A percentile compares a stretch with the other conserved stretches of the same genome.
phyloP scores from a whole-genome alignment of 352 stramenopile species.

The Phytopythium montanum region DNA sequence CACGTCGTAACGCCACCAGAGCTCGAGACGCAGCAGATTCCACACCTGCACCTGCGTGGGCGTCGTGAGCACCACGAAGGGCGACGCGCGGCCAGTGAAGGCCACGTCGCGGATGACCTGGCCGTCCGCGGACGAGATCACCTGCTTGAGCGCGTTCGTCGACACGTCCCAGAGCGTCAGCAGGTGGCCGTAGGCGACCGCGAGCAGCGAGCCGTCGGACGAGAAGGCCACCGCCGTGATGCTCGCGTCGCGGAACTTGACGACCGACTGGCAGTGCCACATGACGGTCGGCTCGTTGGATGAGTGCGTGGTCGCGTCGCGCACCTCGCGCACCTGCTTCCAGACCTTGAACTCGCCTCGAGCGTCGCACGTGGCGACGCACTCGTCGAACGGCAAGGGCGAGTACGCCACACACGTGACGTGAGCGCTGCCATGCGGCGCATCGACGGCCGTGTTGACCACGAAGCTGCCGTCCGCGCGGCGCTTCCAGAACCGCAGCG shows the following conservation, averaged over 20 bases:
- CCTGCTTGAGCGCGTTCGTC: constrained; percentile 69
- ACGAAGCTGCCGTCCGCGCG: constrained; percentile 73
- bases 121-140: constrained; percentile 67
- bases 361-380: constrained; percentile 62
- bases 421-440: constrained; percentile 50
- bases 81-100: constrained; percentile 54
- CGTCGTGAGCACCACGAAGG: constrained; percentile 65
- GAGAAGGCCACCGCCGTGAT: constrained; percentile 74
- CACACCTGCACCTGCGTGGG: constrained; percentile 62
- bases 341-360: constrained; percentile 82
- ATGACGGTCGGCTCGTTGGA: constrained; percentile 12
- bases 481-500: constrained; percentile 75
- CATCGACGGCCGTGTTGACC: constrained; percentile 79
- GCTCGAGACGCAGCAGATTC: constrained; percentile 58
- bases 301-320: constrained; percentile 9
- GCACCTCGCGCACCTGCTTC: constrained; percentile 30
- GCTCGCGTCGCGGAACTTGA: constrained; percentile 64
- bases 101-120: constrained; percentile 44
- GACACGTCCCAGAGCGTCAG: constrained; percentile 84
- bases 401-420: constrained; percentile 63
- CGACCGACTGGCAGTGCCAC: constrained; percentile 80
- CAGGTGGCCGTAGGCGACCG: constrained; percentile 74
- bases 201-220: constrained; percentile 76
- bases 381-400: constrained; percentile 29
- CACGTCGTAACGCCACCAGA: constrained; percentile 75